Base-by-base conservation (phyloP, 768 basidiomycete species). In the Suillus tomentosus region DNA sequence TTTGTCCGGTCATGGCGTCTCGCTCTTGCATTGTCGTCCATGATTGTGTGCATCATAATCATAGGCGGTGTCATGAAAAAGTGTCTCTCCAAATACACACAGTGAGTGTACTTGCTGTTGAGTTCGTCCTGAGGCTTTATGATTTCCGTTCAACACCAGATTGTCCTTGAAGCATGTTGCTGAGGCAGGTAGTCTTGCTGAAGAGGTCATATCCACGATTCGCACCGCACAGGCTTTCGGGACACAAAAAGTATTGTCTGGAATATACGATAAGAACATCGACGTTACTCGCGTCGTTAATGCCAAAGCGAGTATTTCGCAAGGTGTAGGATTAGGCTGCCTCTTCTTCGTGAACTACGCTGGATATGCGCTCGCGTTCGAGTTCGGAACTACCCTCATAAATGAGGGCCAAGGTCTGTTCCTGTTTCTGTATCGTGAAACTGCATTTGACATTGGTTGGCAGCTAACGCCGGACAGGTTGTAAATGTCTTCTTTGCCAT, bases 191-290 rank as follows among this genome's bases (percentile, higher is more conserved):
- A 82, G 81, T 15, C 84, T 86, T 27, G 86, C 86, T 1, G 85
- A 87, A 68, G 86, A 87, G 71, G 84, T 84, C 67, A 81, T 87
- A 68, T 81, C 81, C 2, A 80, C 80, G 36, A 80, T 88, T 65
- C 79, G 86, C 19, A 85, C 83, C 1, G 80, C 82, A 3, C 82
- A 87, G 48, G 85, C 86, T 2, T 88, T 88, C 69, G 84, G 83
- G 24, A 83, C 80, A 1, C 80, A 83, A 70, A 65, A 66, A 14
- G 73, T 76, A 42, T 75, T 88, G 19, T 69, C 78, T 6, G 68
- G 67, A 5, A 67, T 82, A 36, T 88, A 86, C 70, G 79, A 85
- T 67, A 68, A 66, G 5, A 72, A 76, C 45, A 78, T 86, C 61
- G 68, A 72, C 36, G 68, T 74, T 59, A 76, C 81, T 15, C 71